These are phyloP conservation scores for Colletotrichum phormii DNA, from an alignment of 2,329 filamentous ascomycete species.

Conservation along the genomic window DNA sequence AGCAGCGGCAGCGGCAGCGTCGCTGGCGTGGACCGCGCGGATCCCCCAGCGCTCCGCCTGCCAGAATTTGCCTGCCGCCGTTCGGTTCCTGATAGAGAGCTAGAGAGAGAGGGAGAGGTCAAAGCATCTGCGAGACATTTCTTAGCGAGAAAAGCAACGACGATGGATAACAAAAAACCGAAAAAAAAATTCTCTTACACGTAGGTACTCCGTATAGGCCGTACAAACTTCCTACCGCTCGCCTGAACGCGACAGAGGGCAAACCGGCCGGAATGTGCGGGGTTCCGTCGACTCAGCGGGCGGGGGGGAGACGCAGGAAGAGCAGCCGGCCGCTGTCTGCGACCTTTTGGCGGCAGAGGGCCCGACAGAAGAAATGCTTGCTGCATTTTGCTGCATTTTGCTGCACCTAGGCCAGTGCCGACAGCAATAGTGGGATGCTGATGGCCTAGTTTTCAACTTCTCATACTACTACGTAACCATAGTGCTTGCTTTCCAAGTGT, in stretches of 20 bases:
- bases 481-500: neutral
- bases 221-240: neutral
- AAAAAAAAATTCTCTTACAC: neutral
- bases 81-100: neutral
- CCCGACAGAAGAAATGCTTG: conserved; percentile 21
- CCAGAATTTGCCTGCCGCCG: neutral
- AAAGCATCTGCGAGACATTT: conserved; percentile 31
- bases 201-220: neutral
- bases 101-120: neutral
- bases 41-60: conserved; percentile 11
- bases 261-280: neutral
- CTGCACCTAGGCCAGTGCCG: conserved; percentile 8
- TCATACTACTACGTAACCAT: neutral
- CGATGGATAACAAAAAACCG: neutral
- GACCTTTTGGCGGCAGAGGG: neutral
- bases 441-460: neutral
- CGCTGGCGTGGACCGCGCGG: conserved; percentile 8
- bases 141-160: conserved; percentile 28
- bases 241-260: neutral
- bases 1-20: neutral
- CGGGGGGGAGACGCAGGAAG: neutral
- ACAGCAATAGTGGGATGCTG: neutral
- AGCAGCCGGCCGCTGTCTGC: neutral
- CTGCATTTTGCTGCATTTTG: conserved; percentile 13
- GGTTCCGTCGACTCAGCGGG: neutral